phyloP scores from a whole-genome alignment of 345 rosid species.

The Lagerstroemia speciosa region DNA sequence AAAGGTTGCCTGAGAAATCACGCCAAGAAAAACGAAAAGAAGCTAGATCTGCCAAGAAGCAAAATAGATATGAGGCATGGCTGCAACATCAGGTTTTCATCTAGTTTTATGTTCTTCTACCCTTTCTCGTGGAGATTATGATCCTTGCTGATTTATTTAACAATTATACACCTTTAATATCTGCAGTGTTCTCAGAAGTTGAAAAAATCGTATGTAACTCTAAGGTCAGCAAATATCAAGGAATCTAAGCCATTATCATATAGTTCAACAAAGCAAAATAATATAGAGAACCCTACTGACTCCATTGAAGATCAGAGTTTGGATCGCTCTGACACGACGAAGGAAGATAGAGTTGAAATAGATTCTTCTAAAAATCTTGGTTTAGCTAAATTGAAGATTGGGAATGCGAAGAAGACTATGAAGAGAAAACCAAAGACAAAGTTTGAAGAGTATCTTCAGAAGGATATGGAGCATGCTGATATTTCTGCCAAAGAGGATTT shows the following conservation, averaged over 20 bases:
- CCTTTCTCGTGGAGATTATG: background rate
- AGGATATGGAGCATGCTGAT: slow-evolving; percentile 29
- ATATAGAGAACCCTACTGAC: slow-evolving; percentile 1
- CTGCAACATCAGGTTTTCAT: slow-evolving; percentile 43
- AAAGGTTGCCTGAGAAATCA: slow-evolving; percentile 18
- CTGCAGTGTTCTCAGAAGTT: slow-evolving; percentile 36
- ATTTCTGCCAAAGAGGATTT: slow-evolving; percentile 41
- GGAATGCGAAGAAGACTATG: slow-evolving; percentile 24
- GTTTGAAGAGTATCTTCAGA: slow-evolving; percentile 64
- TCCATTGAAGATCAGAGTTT: slow-evolving; percentile 12
- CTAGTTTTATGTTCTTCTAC: background rate
- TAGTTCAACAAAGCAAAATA: slow-evolving; percentile 7
- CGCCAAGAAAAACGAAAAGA: slow-evolving; percentile 62
- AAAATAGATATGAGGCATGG: slow-evolving; percentile 49
- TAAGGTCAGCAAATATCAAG: slow-evolving; percentile 11
- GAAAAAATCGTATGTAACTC: slow-evolving; percentile 15
- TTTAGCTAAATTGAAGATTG: slow-evolving; percentile 19
- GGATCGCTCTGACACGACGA: slow-evolving; percentile 8
- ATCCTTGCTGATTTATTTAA: background rate
- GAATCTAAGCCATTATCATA: slow-evolving; percentile 13
- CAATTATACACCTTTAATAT: background rate
- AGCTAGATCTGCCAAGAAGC: slow-evolving; percentile 38
- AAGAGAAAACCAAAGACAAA: slow-evolving; percentile 39
- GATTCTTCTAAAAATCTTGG: slow-evolving; percentile 3
- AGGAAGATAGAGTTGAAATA: background rate